Evolutionary conservation across 2,329 filamentous ascomycete species (phyloP).

Genomic region (Nothopassalora personata): DNA sequence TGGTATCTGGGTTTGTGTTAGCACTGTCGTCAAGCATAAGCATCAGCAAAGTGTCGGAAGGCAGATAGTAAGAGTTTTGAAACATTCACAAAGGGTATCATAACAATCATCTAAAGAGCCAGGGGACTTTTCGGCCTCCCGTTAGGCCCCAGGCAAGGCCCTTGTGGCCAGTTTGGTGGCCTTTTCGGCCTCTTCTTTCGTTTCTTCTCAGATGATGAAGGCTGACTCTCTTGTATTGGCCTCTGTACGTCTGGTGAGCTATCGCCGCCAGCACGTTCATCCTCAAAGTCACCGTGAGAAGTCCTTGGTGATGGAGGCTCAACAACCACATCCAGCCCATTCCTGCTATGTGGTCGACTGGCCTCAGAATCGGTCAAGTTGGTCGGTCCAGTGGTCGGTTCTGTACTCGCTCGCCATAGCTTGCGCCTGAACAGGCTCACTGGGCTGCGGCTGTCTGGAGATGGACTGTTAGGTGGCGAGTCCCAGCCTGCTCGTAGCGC

Average conservation of each 20-base stretch:
- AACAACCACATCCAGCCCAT: constrained; percentile 9
- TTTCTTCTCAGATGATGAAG: constrained; percentile 6
- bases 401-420: constrained; percentile 31
- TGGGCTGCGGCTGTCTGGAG: constrained; percentile 27
- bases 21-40: too few species aligned
- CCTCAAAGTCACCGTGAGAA: constrained; percentile 6
- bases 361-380: constrained; percentile 12
- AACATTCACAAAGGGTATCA: constrained; percentile 1
- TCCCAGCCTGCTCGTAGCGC: constrained; percentile 31
- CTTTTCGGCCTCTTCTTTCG: constrained; percentile 14
- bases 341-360: constrained; percentile 9
- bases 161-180: constrained; percentile 6
- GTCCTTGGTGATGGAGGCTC: constrained; percentile 8
- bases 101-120: constrained; percentile 11
- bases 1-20: too few species aligned
- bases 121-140: constrained; percentile 15
- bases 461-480: constrained; percentile 35
- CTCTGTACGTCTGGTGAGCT: constrained; percentile 4
- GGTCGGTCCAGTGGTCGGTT: constrained; percentile 6
- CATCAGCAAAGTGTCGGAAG: not conserved
- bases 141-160: constrained; percentile 1
- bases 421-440: constrained; percentile 31
- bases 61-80: not conserved
- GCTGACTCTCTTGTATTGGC: not conserved
- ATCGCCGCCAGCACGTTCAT: constrained; percentile 1